Conservation (phyloP, 345 rosid genomes). For the Acer negundo region DNA sequence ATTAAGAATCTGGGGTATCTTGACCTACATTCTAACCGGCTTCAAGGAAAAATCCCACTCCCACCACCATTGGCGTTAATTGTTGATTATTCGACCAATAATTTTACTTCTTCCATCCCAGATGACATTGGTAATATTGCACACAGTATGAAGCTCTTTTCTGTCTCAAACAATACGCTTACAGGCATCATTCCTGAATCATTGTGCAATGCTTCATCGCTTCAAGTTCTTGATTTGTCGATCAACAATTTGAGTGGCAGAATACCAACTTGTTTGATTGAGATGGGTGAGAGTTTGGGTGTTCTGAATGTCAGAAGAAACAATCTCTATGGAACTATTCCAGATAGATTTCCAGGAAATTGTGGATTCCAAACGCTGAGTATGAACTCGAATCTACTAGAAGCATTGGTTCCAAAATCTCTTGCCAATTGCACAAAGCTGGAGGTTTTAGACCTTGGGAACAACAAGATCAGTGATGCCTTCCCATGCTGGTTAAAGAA, state of each 20-base stretch:
- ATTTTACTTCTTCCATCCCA: conserved; percentile 31
- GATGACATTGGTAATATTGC: conserved; percentile 5
- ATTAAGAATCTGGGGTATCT: not conserved
- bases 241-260: conserved; percentile 35
- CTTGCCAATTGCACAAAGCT: conserved; percentile 28
- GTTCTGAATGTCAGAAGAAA: conserved; percentile 18
- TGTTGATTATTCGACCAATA: conserved; percentile 35
- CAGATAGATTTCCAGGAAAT: not conserved
- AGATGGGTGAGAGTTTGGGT: conserved; percentile 22
- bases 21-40: conserved; percentile 36
- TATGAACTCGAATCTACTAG: conserved; percentile 17
- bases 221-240: conserved; percentile 36
- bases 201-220: conserved; percentile 25
- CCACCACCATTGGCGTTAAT: not conserved
- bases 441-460: conserved; percentile 42
- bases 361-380: not conserved
- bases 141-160: conserved; percentile 1
- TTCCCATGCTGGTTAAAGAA: conserved; percentile 41
- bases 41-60: conserved; percentile 29
- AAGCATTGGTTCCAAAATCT: conserved; percentile 35
- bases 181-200: conserved; percentile 35
- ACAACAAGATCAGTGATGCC: conserved; percentile 30
- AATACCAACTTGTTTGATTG: conserved; percentile 25
- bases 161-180: conserved; percentile 34
- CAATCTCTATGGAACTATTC: not conserved